These are phyloP conservation scores for Endoconidiophora polonica DNA, from an alignment of 2,329 filamentous ascomycete genomes.

Conservation along the genomic window DNA sequence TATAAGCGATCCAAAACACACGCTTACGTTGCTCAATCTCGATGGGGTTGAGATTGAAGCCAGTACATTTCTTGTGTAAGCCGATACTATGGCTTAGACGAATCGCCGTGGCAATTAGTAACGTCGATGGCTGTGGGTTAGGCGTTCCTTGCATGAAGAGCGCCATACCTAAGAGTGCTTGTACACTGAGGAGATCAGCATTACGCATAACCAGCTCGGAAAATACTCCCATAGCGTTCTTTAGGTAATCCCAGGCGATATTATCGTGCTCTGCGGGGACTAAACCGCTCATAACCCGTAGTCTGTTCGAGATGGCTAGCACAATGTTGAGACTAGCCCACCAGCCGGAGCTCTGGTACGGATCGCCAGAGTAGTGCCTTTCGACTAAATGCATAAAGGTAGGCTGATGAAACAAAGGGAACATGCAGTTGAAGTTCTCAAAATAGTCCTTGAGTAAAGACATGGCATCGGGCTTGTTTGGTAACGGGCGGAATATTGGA, in stretches of 20 bases:
- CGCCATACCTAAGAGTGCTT: constrained; percentile 83
- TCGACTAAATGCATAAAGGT: constrained; percentile 98
- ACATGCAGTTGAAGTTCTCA: constrained; percentile 98
- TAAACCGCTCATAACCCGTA: constrained; percentile 89
- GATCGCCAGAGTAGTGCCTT: constrained; percentile 79
- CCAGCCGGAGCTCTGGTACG: constrained; percentile 92
- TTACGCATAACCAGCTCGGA: constrained; percentile 91
- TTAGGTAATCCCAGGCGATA: constrained; percentile 88
- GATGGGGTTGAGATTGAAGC: constrained; percentile 82
- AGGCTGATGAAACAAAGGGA: constrained; percentile 90
- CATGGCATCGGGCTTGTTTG: constrained; percentile 70
- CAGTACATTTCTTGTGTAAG: constrained; percentile 79
- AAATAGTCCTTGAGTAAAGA: constrained; percentile 89
- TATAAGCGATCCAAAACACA: constrained; percentile 51
- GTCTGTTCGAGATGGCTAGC: constrained; percentile 77
- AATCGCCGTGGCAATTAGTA: constrained; percentile 80
- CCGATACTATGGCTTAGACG: constrained; percentile 86
- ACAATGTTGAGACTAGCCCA: constrained; percentile 95
- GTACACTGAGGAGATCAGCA: constrained; percentile 85
- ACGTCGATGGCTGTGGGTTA: constrained; percentile 86
- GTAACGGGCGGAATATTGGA: constrained; percentile 66
- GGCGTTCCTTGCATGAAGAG: constrained; percentile 92
- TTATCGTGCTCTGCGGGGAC: constrained; percentile 82
- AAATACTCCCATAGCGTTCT: constrained; percentile 89
- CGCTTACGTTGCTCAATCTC: constrained; percentile 76